These are phyloP conservation scores for Lentinus brumalis DNA, from an alignment of 768 basidiomycete genomes.

Conservation along the genomic window DNA sequence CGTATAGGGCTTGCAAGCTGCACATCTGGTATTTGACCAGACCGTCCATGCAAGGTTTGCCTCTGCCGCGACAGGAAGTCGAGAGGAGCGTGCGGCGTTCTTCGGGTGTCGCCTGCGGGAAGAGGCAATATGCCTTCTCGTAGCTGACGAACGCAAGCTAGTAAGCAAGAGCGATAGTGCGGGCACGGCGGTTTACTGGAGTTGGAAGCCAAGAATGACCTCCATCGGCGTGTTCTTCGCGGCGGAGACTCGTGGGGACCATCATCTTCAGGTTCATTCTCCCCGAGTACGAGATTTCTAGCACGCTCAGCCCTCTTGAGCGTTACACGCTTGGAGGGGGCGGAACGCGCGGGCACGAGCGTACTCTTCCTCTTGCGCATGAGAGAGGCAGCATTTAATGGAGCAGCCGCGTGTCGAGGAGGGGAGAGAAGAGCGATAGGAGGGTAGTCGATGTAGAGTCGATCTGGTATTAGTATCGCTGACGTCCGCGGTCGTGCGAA, in stretches of 20 bases:
- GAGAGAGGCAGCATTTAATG: conserved; percentile 32
- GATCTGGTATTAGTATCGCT: too few relatives aligned
- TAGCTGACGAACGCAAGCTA: conserved; percentile 46
- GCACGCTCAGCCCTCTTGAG: not conserved
- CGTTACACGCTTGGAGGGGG: conserved; percentile 43
- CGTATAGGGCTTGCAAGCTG: conserved; percentile 36
- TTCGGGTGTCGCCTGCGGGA: too few relatives aligned
- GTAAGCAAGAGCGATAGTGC: conserved; percentile 30
- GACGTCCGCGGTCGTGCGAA: too few relatives aligned
- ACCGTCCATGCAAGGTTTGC: not conserved
- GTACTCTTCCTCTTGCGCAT: conserved; percentile 37
- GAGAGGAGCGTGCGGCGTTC: conserved; percentile 24
- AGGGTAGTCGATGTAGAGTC: conserved; percentile 37
- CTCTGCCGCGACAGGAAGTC: conserved; percentile 2
- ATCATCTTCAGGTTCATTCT: not conserved
- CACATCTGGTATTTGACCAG: conserved; percentile 39
- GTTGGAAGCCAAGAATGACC: conserved; percentile 19
- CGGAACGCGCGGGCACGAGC: conserved; percentile 41
- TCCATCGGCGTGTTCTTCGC: conserved; percentile 15
- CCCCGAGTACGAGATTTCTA: not conserved
- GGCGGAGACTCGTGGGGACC: conserved; percentile 5
- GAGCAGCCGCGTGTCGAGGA: conserved; percentile 25
- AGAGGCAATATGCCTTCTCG: conserved; percentile 43
- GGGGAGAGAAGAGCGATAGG: conserved; percentile 38
- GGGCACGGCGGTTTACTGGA: conserved; percentile 8